Percentiles rank a stretch among this genome's conserved stretches.
Conservation (phyloP, 2,329 filamentous ascomycete genomes). For the Immersiporthe knoxdaviesiana region DNA sequence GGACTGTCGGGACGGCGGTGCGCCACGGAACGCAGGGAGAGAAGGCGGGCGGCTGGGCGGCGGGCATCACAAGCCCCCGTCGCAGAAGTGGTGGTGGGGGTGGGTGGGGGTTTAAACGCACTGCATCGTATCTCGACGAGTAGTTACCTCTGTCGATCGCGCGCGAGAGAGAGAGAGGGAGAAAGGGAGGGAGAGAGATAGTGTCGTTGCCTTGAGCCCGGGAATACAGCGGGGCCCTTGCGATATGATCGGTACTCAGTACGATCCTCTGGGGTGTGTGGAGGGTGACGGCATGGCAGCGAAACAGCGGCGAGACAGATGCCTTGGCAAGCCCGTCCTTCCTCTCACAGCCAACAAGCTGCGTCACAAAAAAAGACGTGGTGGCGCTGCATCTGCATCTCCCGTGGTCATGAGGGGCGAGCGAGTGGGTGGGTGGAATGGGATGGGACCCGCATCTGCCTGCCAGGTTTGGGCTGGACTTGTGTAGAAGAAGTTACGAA, state of each 20-base stretch:
- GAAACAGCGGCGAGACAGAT: conserved; percentile 4
- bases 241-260: background rate
- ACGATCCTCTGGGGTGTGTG: no score
- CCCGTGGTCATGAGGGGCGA: background rate
- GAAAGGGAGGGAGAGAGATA: background rate
- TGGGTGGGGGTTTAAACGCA: background rate
- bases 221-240: background rate
- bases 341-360: background rate
- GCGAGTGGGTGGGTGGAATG: background rate
- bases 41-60: background rate
- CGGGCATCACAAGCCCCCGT: background rate
- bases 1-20: background rate
- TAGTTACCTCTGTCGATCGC: background rate
- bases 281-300: background rate
- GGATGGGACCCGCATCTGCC: background rate
- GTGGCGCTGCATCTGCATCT: background rate
- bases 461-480: background rate
- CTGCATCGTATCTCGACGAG: conserved; percentile 4
- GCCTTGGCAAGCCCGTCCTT: background rate
- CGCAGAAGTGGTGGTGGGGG: background rate
- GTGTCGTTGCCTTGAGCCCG: background rate
- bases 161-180: no score
- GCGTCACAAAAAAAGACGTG: background rate
- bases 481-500: background rate
- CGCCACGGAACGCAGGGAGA: background rate